Evolutionary conservation across 805 yeast genomes (phyloP).

Genomic region (Lachancea quebecensis): DNA sequence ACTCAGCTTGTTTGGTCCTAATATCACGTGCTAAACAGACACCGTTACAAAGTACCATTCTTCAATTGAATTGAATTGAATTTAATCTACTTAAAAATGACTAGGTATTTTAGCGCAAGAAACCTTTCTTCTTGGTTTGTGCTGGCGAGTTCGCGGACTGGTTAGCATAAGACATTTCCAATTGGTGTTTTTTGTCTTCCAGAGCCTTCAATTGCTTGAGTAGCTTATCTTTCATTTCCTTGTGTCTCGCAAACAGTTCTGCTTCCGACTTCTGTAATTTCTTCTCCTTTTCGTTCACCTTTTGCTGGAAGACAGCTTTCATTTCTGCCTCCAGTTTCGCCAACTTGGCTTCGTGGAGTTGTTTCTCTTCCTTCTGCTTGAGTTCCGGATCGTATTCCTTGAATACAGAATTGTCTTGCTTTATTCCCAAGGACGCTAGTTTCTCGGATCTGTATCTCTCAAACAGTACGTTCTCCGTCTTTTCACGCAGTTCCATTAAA

Average conservation of each 20-base stretch:
- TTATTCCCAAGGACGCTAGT: slow-evolving; percentile 72
- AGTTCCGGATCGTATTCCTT: slow-evolving; percentile 88
- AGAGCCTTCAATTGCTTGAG: slow-evolving; percentile 79
- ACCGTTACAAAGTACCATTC: too few species aligned
- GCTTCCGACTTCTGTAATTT: slow-evolving; percentile 95
- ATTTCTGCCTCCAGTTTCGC: slow-evolving; percentile 93
- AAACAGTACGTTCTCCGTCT: slow-evolving; percentile 67
- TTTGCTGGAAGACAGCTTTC: slow-evolving; percentile 94
- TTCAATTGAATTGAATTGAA: too few species aligned
- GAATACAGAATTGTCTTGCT: slow-evolving; percentile 90
- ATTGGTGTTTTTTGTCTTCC: slow-evolving; percentile 82
- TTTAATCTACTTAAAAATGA: too few species aligned
- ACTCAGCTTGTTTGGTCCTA: too few species aligned
- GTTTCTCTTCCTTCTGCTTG: slow-evolving; percentile 90
- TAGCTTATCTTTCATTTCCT: slow-evolving; percentile 94
- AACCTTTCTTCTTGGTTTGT: slow-evolving; percentile 70
- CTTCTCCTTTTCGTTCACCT: slow-evolving; percentile 94
- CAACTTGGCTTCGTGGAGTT: slow-evolving; percentile 86
- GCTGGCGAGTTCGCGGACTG: slow-evolving; percentile 41
- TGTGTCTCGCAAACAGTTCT: slow-evolving; percentile 89
- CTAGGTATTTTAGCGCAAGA: slow-evolving; percentile 47
- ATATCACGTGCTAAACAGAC: too few species aligned
- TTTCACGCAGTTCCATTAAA: slow-evolving; percentile 88
- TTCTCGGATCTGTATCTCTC: slow-evolving; percentile 87
- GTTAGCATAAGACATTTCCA: slow-evolving; percentile 42